Evolutionary conservation across 371 early-diverging fungal species (phyloP).

Genomic region (Dichotomocladium elegans): DNA sequence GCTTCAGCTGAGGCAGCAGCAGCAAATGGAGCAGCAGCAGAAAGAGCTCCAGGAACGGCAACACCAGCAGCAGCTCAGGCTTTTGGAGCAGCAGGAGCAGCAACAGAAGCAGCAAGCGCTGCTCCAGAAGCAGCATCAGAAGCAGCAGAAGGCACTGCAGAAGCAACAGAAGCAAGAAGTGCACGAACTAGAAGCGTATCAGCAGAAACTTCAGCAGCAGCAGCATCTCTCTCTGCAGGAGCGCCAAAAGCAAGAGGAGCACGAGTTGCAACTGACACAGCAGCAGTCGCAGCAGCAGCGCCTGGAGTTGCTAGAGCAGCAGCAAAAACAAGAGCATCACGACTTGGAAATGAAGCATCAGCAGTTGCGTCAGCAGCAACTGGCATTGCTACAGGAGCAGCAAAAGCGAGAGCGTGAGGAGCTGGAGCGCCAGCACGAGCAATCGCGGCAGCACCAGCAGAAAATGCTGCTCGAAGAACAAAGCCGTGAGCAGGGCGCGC

Average conservation of each 20-base stretch:
- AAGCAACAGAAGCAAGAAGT: not conserved
- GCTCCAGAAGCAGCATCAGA: not conserved
- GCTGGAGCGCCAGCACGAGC: not conserved
- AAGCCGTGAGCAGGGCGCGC: no score
- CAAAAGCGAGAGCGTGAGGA: not conserved
- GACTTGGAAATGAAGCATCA: not conserved
- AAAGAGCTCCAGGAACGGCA: not conserved
- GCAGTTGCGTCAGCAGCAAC: not conserved
- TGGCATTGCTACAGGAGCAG: not conserved
- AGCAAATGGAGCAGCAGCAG: not conserved
- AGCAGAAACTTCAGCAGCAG: no score
- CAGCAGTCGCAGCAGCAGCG: not conserved
- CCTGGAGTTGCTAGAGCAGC: not conserved
- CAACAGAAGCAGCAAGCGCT: not conserved
- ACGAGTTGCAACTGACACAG: no score
- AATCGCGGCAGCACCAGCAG: not conserved
- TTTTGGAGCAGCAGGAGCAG: not conserved
- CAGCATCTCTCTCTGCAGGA: no score
- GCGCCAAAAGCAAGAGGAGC: no score
- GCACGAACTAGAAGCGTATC: no score
- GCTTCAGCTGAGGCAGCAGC: not conserved
- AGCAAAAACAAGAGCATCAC: no score
- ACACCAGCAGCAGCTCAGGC: not conserved
- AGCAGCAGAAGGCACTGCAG: not conserved
- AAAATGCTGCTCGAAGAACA: no score